Evolutionary conservation across 306 rosid species (phyloP), one percentile per base, ranked within the genome.

Genomic region (Erythrophleum fordii): DNA sequence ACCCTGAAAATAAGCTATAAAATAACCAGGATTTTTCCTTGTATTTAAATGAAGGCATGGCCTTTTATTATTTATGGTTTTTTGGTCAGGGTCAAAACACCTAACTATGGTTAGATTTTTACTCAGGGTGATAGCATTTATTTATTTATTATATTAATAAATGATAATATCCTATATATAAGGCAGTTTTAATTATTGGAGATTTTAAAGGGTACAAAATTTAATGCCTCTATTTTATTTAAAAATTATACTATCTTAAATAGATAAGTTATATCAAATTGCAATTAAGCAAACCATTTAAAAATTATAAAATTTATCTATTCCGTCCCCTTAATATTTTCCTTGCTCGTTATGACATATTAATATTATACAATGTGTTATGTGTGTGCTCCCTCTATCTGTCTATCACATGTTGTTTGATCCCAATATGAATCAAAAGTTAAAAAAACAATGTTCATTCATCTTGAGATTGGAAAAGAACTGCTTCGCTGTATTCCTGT

Each of bases 71-170:
- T 46, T 20, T 11, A 45, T 45, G 11, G 17, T 14, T 41, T 20
- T 76, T 58, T 14, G 13, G 69, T 16, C 5, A 11, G 2, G 11
- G 85, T 78, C 71, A 77, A 81, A 69, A 65, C 22, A n/a, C 72
- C 59, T 82, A 74, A 80, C 80, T 34, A 65, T 51, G 85, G 84
- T 89, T 51, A 80, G 39, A 59, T 73, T 56, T 84, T 73, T 68
- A 76, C 87, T 64, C 67, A 64, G 72, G 75, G 74, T 78, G 77
- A 48, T 31, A 29, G 8, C 41, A 39, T 80, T 39, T 28, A 67
- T 37, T 39, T 34, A 39, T 80, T 39, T 28, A 67, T 37, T 39
- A 11, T 39, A 39, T 67, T 7, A 34, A 64, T 34, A 17, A 34
- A 18, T 29, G 69, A 34, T n/a, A 28, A 51, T 81, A 78, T 52